phyloP scores from a whole-genome alignment of 208 protist genomes.

The Phytomonas francai region DNA sequence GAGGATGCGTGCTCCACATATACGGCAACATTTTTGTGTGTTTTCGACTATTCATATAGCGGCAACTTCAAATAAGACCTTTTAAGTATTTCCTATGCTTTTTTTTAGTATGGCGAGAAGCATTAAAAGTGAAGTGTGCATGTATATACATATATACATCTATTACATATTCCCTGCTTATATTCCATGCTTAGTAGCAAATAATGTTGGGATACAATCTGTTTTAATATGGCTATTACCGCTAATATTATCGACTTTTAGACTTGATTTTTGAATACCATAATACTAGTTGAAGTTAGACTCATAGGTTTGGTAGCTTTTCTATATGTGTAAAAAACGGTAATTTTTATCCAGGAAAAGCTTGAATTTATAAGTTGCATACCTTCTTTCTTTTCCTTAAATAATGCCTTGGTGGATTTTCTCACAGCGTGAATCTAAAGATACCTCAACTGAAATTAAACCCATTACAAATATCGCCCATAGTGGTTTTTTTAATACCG shows the following conservation, averaged over 20 bases:
- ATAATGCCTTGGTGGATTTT: background rate
- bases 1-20: background rate
- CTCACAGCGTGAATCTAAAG: background rate
- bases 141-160: constrained; percentile 12
- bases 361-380: background rate
- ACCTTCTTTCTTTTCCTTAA: background rate
- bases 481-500: background rate
- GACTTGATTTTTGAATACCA: background rate
- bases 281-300: background rate
- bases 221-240: background rate
- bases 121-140: background rate
- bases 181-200: background rate
- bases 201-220: background rate
- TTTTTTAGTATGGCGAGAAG: background rate
- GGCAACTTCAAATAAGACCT: constrained; percentile 3
- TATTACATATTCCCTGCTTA: background rate
- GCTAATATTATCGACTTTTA: background rate
- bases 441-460: background rate
- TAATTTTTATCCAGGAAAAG: background rate
- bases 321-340: background rate
- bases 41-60: background rate
- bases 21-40: background rate
- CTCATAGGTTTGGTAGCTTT: background rate
- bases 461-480: background rate
- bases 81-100: constrained; percentile 3